Base-by-base conservation (phyloP, 1,284 basidiomycete genomes). In the Moesziomyces sp. region DNA sequence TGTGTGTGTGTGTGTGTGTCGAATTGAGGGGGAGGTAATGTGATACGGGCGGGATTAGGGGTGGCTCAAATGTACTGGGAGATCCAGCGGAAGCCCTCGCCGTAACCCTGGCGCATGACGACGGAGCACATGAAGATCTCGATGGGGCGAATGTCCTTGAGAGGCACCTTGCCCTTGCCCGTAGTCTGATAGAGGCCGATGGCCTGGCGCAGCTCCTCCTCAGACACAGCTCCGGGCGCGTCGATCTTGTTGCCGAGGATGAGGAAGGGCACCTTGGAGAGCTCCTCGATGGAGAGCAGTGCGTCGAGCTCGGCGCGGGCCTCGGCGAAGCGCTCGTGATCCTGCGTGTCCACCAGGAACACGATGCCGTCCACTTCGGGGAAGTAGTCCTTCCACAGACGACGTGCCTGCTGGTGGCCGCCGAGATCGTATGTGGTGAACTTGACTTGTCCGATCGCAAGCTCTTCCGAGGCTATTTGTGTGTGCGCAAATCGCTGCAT, bases 111-210 rank as follows among this genome's bases (percentile, higher is more conserved):
- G 85, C 96, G 90, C 89, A 97, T 94, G 62, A 99, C 96, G 65
- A 99, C 96, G 18, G 97, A 99, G 88, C 95, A 98, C 97, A 99
- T 99, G 90, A 98, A 99, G 82, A 99, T 90, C 86, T 99, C 97
- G 85, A 99, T 97, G 35, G 97, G 96, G 74, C 97, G 91, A 80
- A 99, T 98, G 86, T 98, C 96, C 81, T 89, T 92, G 80, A 99
- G 90, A 68, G 94, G 95, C 44, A 97, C 92, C 85, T 98, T 97
- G 85, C 97, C 97, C 79, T 99, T 99, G 86, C 97, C 97, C 26
- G 97, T 99, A 23, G 97, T 99, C 87, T 98, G 95, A 87, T 96
- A 97, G 53, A 99, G 88, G 53, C 97, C 97, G 56, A 99, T 88
- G 69, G 94, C 90, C 85, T 97, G 93, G 83, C 97, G 91, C 73